Percentiles rank a stretch among this genome's conserved stretches.
Evolutionary conservation across 2,329 filamentous ascomycete genomes (phyloP).

Genomic region (Alternaria infectoria): DNA sequence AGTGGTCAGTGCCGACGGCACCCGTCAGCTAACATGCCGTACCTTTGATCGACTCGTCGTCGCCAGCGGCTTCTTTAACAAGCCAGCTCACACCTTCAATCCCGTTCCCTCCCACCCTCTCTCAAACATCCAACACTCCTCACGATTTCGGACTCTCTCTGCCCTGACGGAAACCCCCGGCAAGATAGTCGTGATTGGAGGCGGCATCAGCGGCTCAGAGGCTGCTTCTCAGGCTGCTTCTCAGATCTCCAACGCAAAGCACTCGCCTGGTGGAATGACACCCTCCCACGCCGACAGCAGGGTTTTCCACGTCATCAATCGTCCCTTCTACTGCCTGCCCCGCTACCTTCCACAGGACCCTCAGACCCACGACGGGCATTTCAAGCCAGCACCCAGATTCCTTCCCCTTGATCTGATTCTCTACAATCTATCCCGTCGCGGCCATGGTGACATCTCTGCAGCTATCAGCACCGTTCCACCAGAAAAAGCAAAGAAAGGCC

Average conservation of each 20-base stretch:
- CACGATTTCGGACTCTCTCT: slow-evolving; percentile 32
- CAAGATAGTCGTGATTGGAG: slow-evolving; percentile 76
- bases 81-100: slow-evolving; percentile 25
- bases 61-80: slow-evolving; percentile 75
- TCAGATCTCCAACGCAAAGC: slow-evolving; percentile 69
- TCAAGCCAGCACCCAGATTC: slow-evolving; percentile 63
- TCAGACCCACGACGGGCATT: slow-evolving; percentile 22
- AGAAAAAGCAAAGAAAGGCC: slow-evolving; percentile 62
- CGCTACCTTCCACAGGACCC: slow-evolving; percentile 50
- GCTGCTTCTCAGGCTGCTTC: slow-evolving; percentile 74
- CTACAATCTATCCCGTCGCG: slow-evolving; percentile 71
- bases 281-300: slow-evolving; percentile 52
- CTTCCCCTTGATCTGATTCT: slow-evolving; percentile 75
- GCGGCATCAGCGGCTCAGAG: slow-evolving; percentile 83
- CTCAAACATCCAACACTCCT: slow-evolving; percentile 35
- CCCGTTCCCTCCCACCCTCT: slow-evolving; percentile 3
- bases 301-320: slow-evolving; percentile 72
- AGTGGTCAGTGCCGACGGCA: slow-evolving; percentile 17
- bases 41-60: slow-evolving; percentile 75
- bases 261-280: slow-evolving; percentile 55
- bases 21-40: slow-evolving; percentile 14
- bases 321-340: slow-evolving; percentile 76
- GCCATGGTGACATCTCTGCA: slow-evolving; percentile 64
- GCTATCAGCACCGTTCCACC: slow-evolving; percentile 68
- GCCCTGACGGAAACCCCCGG: slow-evolving; percentile 43